Evolutionary conservation across 257 asterid genomes (phyloP).

Genomic region (Penstemon eatonii): DNA sequence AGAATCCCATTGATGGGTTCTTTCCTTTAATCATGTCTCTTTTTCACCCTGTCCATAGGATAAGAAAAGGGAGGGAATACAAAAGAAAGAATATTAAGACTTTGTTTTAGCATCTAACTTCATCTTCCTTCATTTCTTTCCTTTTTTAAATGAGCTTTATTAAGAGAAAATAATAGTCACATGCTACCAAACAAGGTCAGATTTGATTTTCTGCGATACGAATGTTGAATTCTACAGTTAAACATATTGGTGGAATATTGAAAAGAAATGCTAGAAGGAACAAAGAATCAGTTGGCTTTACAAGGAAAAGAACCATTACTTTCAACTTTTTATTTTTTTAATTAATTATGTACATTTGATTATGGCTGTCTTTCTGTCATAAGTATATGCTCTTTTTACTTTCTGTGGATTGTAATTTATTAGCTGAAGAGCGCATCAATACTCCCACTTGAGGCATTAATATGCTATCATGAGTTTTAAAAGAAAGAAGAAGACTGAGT

Average conservation of each 20-base stretch:
- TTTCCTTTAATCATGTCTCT: neutral
- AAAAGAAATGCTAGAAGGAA: neutral
- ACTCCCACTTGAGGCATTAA: neutral
- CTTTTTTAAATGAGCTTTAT: neutral
- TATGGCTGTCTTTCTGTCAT: neutral
- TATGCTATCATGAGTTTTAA: neutral
- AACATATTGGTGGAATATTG: neutral
- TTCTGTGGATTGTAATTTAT: constrained; percentile 15
- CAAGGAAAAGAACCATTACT: constrained; percentile 20
- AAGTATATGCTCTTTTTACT: neutral
- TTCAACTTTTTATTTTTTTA: neutral
- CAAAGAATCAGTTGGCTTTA: constrained; percentile 9
- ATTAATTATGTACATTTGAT: neutral
- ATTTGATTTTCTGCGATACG: no score
- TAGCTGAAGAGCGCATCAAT: constrained; percentile 17
- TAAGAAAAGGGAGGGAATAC: neutral
- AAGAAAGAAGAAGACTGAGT: no score
- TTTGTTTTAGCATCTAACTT: constrained; percentile 2
- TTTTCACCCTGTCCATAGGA: neutral
- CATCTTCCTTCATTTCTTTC: neutral
- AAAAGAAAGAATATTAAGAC: neutral
- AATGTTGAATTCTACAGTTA: neutral
- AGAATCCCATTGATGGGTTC: neutral
- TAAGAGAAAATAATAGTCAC: neutral
- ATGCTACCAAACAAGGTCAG: neutral